Evolutionary conservation across 179 eudicot species (phyloP), one percentile per base, ranked within the genome.

Genomic region (Silene coronaria): DNA sequence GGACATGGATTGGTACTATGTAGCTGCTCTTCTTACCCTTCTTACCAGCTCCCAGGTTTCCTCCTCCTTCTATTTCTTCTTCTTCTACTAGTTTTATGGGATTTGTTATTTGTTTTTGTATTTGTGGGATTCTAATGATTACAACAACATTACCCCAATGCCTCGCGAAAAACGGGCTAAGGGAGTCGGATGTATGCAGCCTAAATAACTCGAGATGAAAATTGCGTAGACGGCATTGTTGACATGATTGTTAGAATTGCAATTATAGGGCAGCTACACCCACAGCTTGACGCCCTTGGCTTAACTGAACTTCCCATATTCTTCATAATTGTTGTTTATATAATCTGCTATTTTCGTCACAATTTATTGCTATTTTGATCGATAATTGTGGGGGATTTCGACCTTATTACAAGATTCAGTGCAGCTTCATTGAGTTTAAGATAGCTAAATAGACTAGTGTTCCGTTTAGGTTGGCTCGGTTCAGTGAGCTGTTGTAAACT

Each of bases 11-110:
- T 89, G 97, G 97, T 91, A 88, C 83, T 86, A 85, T 76, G 97
- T 91, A 53, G 94, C 94, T 74, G 87, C 88, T 80, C 84, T 91
- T 73, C 92, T 91, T 82, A 89, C 97, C 70, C 70, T 89, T 68
- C 89, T 91, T 80, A 91, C 97, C 63, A 91, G 97, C 71, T 91
- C 94, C 70, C 97, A 89, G 97, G 97, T 89, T 28, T 55, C 16
- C 24, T 1, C 3, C 55, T 48, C 2, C 16, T 13, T 55, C 65
- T 6, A 0, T n/a, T n/a, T n/a, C n/a, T 1, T 5, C 55, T 48
- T 3, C 16, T 13, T 55, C 65, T 6, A 0, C 14, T 30, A 36
- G 45, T 12, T 34, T 63, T 30, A 5, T 68, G 45, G 4, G 11
- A 36, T 42, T 68, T 1, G 23, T 45, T 69, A 21, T 69, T 42